phyloP scores from a whole-genome alignment of 2,329 filamentous ascomycete genomes.

The Aspergillus novofumigatus region DNA sequence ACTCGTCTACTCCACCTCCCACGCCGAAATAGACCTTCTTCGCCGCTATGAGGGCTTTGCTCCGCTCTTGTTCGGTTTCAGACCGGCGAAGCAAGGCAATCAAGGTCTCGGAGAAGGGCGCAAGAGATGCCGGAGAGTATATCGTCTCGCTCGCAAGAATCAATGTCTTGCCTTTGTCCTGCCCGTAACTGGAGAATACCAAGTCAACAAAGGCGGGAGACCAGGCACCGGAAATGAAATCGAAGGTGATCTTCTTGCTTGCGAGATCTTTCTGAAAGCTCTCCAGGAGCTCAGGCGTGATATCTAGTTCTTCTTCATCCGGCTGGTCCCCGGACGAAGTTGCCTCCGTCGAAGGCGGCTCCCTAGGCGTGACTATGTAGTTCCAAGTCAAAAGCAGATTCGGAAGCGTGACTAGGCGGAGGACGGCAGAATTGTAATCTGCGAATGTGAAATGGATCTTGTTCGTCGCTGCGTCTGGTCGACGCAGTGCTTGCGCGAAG shows the following conservation, averaged over 20 bases:
- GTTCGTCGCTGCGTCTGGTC: conserved; percentile 11
- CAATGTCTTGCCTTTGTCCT: conserved; percentile 37
- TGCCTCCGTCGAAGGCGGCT: background rate
- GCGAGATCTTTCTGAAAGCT: conserved; percentile 44
- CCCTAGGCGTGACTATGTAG: conserved; percentile 15
- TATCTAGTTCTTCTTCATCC: conserved; percentile 38
- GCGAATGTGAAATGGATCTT: conserved; percentile 52
- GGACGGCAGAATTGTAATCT: conserved; percentile 59
- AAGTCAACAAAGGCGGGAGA: conserved; percentile 45
- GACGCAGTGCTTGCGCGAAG: conserved; percentile 49
- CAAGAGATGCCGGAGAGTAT: conserved; percentile 54
- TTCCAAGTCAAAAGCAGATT: conserved; percentile 58
- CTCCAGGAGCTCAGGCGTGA: conserved; percentile 46
- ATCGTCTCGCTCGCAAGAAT: conserved; percentile 63
- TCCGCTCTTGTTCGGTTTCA: conserved; percentile 11
- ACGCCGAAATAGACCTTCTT: conserved; percentile 66
- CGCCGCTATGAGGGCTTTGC: conserved; percentile 56
- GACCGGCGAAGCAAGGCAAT: conserved; percentile 45
- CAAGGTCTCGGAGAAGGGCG: conserved; percentile 54
- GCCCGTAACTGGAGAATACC: conserved; percentile 31
- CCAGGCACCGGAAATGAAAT: conserved; percentile 60
- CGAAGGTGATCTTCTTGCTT: conserved; percentile 44
- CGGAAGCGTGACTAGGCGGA: conserved; percentile 58
- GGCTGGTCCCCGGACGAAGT: conserved; percentile 2
- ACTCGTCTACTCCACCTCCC: conserved; percentile 61